A percentile compares a stretch with the other conserved stretches of the same genome.
Evolutionary conservation across 768 basidiomycete genomes (phyloP).

Genomic region (Tricholoma bakamatsutake): DNA sequence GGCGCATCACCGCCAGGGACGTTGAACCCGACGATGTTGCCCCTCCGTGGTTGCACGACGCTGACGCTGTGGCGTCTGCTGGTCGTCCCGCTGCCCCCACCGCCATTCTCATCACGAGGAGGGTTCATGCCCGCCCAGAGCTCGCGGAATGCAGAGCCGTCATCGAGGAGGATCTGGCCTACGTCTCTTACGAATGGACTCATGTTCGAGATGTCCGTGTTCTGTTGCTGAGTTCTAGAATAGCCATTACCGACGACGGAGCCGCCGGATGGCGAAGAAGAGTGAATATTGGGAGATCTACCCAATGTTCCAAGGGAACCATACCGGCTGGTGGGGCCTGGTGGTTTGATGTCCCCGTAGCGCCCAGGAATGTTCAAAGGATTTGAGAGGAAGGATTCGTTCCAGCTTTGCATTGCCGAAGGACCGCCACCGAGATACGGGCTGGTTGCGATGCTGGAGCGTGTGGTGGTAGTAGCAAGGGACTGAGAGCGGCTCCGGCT

Average conservation of each 20-base stretch:
- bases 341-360: constrained; percentile 60
- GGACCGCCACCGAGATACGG: constrained; percentile 30
- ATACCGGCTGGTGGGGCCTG: constrained; percentile 53
- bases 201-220: constrained; percentile 65
- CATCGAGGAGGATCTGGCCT: constrained; percentile 69
- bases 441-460: constrained; percentile 49
- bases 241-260: constrained; percentile 39
- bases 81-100: constrained; percentile 71
- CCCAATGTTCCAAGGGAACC: constrained; percentile 53
- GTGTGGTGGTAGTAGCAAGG: constrained; percentile 52
- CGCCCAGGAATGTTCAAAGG: constrained; percentile 53
- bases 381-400: constrained; percentile 51
- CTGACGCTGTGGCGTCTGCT: constrained; percentile 81
- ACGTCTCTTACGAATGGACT: constrained; percentile 84
- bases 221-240: constrained; percentile 31
- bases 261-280: constrained; percentile 41
- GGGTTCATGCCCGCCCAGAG: constrained; percentile 70
- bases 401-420: constrained; percentile 53
- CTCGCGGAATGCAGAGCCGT: constrained; percentile 65
- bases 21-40: constrained; percentile 64
- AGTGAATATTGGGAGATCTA: constrained; percentile 48
- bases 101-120: constrained; percentile 56
- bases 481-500: constrained; percentile 76
- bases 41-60: constrained; percentile 68
- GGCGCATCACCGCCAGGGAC: constrained; percentile 41